Evolutionary conservation across 1,284 basidiomycete genomes (phyloP).

Genomic region (Cryptococcus jaspeensis): DNA sequence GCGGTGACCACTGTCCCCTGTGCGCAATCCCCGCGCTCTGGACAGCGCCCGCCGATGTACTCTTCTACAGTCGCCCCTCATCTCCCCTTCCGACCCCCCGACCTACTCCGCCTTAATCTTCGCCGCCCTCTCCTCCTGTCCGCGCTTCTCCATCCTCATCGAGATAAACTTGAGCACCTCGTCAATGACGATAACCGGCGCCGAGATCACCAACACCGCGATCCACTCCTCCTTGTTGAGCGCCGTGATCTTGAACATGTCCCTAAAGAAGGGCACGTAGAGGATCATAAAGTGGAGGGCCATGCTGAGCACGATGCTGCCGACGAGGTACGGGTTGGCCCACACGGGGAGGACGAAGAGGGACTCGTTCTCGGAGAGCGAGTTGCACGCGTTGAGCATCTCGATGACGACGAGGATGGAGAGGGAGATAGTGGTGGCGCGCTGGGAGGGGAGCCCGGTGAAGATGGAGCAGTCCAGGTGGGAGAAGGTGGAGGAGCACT

Average conservation of each 20-base stretch:
- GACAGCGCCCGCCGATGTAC: background rate
- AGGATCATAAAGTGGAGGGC: conserved; percentile 87
- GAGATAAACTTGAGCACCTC: conserved; percentile 85
- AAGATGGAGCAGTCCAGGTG: conserved; percentile 94
- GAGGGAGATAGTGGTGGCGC: conserved; percentile 92
- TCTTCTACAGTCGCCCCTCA: too few species aligned
- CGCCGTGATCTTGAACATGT: conserved; percentile 87
- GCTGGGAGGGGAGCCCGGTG: conserved; percentile 73
- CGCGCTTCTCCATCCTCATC: conserved; percentile 53
- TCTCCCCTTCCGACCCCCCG: background rate
- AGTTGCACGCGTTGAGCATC: conserved; percentile 99
- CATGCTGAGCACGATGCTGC: conserved; percentile 85
- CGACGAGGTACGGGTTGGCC: conserved; percentile 90
- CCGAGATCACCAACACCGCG: conserved; percentile 85
- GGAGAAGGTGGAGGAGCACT: conserved; percentile 77
- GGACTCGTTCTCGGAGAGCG: conserved; percentile 95
- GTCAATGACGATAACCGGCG: conserved; percentile 86
- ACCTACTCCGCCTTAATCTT: conserved; percentile 15
- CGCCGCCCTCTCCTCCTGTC: background rate
- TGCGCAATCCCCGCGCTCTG: background rate
- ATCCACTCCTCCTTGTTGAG: conserved; percentile 92
- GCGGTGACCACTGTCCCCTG: background rate
- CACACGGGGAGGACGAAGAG: conserved; percentile 83
- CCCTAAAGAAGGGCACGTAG: conserved; percentile 90
- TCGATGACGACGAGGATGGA: conserved; percentile 73